Evolutionary conservation across 164 flowering plant species (phyloP), one percentile per base, ranked within the genome.

Genomic region (Chloranthus sessilifolius): DNA sequence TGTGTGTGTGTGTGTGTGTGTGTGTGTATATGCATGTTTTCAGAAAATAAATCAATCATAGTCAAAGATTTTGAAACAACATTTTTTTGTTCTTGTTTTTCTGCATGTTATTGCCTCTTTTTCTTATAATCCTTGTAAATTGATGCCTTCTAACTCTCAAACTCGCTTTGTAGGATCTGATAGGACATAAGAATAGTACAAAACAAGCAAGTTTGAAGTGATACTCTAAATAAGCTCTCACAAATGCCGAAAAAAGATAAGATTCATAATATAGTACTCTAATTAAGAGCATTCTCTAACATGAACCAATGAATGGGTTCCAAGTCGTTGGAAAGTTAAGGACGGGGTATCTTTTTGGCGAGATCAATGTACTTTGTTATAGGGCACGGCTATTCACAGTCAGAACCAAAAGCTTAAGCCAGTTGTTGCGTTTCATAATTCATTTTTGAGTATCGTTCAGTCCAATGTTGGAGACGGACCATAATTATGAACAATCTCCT

Each of bases 361-460:
- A 90, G 62, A 69, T 90, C 50, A 91, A 94, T 19, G 94, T 90
- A n/a, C 82, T 90, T 23, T 90, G 94, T 56, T 87, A 86, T 47
- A 76, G 82, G 65, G 95, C 95, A 28, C 97, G 87, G 45, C 72
- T 79, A 1, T 90, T 79, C 56, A 87, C 94, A 4, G 85, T 79
- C 21, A 77, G 97, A 8, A 90, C 95, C 14, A 90, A 73, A 58
- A 55, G 91, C 43, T 51, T 86, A 54, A 75, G 85, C 58, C 95
- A 84, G 71, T 63, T 90, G 16, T 64, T 90, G 15, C 76, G 97
- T 2, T 39, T 90, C 90, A 95, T n/a, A 79, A 86, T 1, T 54
- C 79, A 33, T 84, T 90, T 59, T 41, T 87, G 56, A 90, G 72
- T 55, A 82, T 90, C 23, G 72, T 90, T 54, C 88, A 84, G 75